Evolutionary conservation across 805 yeast species (phyloP).

Genomic region (Suhomyces sp.): DNA sequence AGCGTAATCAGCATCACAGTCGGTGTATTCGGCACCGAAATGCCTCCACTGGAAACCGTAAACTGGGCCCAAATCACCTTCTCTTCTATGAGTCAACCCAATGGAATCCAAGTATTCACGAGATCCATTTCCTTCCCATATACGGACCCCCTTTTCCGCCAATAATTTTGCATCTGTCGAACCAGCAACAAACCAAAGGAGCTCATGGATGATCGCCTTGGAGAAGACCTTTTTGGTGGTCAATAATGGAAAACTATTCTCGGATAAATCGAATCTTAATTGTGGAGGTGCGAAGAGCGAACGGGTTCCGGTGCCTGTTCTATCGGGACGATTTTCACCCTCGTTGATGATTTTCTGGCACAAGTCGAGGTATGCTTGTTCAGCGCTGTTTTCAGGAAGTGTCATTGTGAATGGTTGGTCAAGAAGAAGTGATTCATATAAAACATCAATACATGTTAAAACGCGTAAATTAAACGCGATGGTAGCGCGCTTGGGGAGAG

Average conservation of each 20-base stretch:
- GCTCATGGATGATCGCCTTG: slow-evolving; percentile 83
- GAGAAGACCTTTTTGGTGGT: slow-evolving; percentile 93
- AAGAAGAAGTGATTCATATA: no score
- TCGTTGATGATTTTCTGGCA: slow-evolving; percentile 72
- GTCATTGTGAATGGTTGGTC: no score
- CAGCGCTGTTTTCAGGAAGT: slow-evolving; percentile 49
- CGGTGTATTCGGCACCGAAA: slow-evolving; percentile 89
- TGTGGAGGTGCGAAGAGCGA: slow-evolving; percentile 96
- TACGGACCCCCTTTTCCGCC: slow-evolving; percentile 83
- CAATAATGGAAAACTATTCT: slow-evolving; percentile 78
- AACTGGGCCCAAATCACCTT: slow-evolving; percentile 96
- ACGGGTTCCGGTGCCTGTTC: slow-evolving; percentile 96
- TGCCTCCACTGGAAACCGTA: slow-evolving; percentile 99
- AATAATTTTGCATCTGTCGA: slow-evolving; percentile 82
- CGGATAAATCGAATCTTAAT: slow-evolving; percentile 70
- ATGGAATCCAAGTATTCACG: slow-evolving; percentile 82
- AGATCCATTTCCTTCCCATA: slow-evolving; percentile 99
- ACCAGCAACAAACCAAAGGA: slow-evolving; percentile 91
- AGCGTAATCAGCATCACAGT: slow-evolving; percentile 83
- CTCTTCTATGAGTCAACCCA: slow-evolving; percentile 78
- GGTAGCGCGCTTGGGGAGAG: no score
- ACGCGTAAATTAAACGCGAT: no score
- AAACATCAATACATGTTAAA: no score
- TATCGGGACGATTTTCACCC: slow-evolving; percentile 90
- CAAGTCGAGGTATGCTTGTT: slow-evolving; percentile 82